Conservation (phyloP, 2,329 filamentous ascomycete genomes). For the Monilinia fructicola region DNA sequence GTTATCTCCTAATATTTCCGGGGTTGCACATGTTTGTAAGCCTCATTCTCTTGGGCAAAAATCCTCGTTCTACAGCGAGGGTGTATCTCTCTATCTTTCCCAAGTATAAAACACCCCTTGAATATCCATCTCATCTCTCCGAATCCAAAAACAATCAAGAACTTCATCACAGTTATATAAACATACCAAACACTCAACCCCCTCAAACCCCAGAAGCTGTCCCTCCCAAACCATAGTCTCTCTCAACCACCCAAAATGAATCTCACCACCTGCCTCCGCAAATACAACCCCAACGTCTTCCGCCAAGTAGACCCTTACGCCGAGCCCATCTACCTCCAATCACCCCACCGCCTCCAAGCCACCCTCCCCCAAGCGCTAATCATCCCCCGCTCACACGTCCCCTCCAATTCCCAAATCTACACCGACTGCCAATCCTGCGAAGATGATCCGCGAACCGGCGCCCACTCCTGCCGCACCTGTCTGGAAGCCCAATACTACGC, state of each 20-base stretch:
- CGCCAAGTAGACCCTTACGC: constrained; percentile 3
- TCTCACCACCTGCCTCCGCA: constrained; percentile 12
- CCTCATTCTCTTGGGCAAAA: constrained; percentile 11
- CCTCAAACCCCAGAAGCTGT: no score
- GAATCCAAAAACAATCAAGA: constrained; percentile 6
- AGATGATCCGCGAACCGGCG: constrained; percentile 21
- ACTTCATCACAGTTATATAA: not conserved
- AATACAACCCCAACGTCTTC: constrained; percentile 17
- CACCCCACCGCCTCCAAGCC: not conserved
- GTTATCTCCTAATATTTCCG: constrained; percentile 18
- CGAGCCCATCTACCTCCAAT: constrained; percentile 13
- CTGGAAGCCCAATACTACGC: constrained; percentile 12
- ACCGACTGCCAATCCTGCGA: constrained; percentile 18
- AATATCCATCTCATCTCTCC: constrained; percentile 6
- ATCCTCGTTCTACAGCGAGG: constrained; percentile 1
- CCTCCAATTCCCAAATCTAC: constrained; percentile 7
- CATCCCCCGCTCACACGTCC: constrained; percentile 6
- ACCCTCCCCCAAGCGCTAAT: not conserved
- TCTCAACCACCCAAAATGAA: constrained; percentile 8
- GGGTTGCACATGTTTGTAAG: constrained; percentile 13
- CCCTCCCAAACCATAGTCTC: not conserved
- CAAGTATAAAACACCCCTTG: constrained; percentile 16
- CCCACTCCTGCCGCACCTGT: constrained; percentile 17
- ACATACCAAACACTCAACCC: not conserved
- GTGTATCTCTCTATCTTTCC: not conserved